Evolutionary conservation across 2,329 filamentous ascomycete genomes (phyloP), one percentile per base, ranked within the genome.

Genomic region (Aspergillus sp.): DNA sequence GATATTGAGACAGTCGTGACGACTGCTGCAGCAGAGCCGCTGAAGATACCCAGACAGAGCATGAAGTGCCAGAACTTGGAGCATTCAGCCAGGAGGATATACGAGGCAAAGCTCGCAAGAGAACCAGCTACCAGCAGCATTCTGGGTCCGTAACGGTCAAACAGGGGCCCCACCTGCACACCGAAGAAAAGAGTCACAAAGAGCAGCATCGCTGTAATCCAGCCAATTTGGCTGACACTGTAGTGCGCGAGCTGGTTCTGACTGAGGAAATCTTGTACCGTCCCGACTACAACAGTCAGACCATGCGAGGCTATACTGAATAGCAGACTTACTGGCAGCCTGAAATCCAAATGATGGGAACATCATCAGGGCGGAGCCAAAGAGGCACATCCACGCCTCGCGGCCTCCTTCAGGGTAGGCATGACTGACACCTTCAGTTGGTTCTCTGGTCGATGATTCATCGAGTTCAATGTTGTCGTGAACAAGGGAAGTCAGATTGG

Each of bases 11-110:
- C 72, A 0, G 75, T 78, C 0, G 73, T 72, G 6, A 77, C 53
- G 4, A 75, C 61, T 0, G 75, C 74, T 1, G 70, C 69, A 1
- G 72, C 67, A 2, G 70, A 54, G 0, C 76, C 76, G 1, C 73
- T 70, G 1, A 77, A 61, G 3, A 77, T 42, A 0, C 70, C 67
- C 0, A 75, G 64, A 64, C 69, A 72, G 57, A 78, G 67, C 66
- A 82, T 61, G 40, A 82, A 82, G 7, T 82, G 79, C 79, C 77
- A 81, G 65, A 82, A 82, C 20, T 66, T 52, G 5, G 65, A 68
- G 62, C 80, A 82, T 53, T 82, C 70, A 0, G 77, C 80, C 30
- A 83, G 70, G 3, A 82, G 61, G 9, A 82, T 71, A 51, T 81
- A 77, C 40, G 75, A 75, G 2, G 69, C 61, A 2, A 79, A 65